Base-by-base conservation (phyloP, 1,139 yeast genomes). In the Kodamaea sp. region DNA sequence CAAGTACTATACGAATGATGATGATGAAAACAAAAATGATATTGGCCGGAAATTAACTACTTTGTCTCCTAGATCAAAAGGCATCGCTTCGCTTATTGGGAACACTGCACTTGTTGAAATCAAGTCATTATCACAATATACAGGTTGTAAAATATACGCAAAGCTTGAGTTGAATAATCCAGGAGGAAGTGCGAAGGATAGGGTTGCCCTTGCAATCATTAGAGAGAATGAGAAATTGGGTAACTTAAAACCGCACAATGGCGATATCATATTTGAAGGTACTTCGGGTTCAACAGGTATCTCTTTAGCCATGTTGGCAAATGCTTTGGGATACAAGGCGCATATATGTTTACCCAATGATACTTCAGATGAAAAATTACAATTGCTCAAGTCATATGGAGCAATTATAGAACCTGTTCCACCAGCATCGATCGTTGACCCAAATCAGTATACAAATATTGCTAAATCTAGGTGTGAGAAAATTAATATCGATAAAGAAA, bases 201-300 rank as follows among this genome's bases (percentile, higher is more conserved):
- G 98, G 39, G 95, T 92, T 30, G 98, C 97, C 1, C 70, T 87
- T 36, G 85, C 95, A 1, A 84, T 92, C 49, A 83, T 90, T 26
- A 65, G 78, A 39, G 77, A 76, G 12, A 85, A 86, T 40, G 96
- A 87, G 58, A 40, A 49, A 8, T 47, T 54, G 32, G 94, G 92
- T 0, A 58, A 67, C 9, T 58, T 90, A 31, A 58, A 65, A 7
- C 90, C 89, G 0, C 58, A 78, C 40, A 50, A 62, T 31, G 68
- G 68, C 5, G 89, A 86, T 55, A 73, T 81, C 12, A 79, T 87
- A 4, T 89, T 83, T 57, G 98, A 92, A 65, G 98, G 98, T 3
- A 92, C 97, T 0, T 82, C 94, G 8, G 97, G 97, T 0, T 87
- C 96, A 0, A 92, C 98, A 0, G 98, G 98, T 7, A 92, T 92